A percentile compares a stretch with the other conserved stretches of the same genome.
Conservation (phyloP, 495 filamentous ascomycete genomes). For the Aspergillus baeticus region DNA sequence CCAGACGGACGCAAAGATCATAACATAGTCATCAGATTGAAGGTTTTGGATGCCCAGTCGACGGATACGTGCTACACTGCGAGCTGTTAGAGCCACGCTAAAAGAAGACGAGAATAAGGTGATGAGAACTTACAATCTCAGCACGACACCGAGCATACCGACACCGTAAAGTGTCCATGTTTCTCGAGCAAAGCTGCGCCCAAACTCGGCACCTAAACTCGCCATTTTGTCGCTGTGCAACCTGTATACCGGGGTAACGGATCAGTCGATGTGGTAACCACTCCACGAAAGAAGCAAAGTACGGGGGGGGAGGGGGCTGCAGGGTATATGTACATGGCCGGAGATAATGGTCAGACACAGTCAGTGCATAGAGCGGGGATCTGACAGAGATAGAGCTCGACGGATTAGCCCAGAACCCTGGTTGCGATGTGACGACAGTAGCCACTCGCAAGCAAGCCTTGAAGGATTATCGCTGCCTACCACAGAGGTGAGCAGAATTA, state of each 20-base stretch:
- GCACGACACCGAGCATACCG: slow-evolving; percentile 39
- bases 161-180: slow-evolving; percentile 50
- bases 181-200: slow-evolving; percentile 35
- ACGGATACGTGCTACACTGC: slow-evolving; percentile 48
- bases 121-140: slow-evolving; percentile 40
- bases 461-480: background rate
- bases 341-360: slow-evolving; percentile 2
- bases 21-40: slow-evolving; percentile 53
- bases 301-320: background rate
- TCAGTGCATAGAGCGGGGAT: slow-evolving; percentile 1
- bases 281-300: background rate
- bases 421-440: background rate
- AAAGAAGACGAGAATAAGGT: background rate
- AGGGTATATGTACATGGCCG: slow-evolving; percentile 10
- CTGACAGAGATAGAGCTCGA: background rate
- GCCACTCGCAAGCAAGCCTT: background rate
- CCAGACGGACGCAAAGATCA: slow-evolving; percentile 47
- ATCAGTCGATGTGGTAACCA: slow-evolving; percentile 13
- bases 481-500: slow-evolving; percentile 1
- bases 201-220: slow-evolving; percentile 34
- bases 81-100: background rate
- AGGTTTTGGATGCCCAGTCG: slow-evolving; percentile 45
- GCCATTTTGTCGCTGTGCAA: slow-evolving; percentile 33
- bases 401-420: slow-evolving; percentile 1
- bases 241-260: slow-evolving; percentile 8